A percentile compares a stretch with the other conserved stretches of the same genome.
Conservation (phyloP, 2,329 filamentous ascomycete genomes). For the Trichoderma sp. region DNA sequence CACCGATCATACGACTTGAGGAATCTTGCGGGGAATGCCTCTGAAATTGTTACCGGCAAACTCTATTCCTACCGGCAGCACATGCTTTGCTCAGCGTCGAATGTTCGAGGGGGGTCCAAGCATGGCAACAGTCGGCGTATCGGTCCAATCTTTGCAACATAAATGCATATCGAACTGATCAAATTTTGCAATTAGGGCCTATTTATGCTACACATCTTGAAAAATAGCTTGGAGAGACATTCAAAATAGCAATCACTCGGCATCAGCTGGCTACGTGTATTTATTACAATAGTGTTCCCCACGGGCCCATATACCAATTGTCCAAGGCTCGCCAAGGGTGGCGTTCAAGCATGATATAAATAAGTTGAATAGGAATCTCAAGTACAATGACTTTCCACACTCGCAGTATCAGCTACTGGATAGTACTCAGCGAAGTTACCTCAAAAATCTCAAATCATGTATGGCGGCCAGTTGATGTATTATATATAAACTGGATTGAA, state of each 20-base stretch:
- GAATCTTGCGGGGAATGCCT: not conserved
- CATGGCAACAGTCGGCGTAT: not conserved
- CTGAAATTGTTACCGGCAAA: not conserved
- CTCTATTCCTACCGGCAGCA: not conserved
- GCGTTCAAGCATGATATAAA: not conserved
- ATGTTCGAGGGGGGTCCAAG: not conserved
- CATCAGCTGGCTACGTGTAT: no score
- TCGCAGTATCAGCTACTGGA: not conserved
- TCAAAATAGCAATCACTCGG: not conserved
- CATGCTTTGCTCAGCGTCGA: not conserved
- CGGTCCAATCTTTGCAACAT: not conserved
- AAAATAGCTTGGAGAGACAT: not conserved
- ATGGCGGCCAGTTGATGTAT: not conserved
- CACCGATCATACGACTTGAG: not conserved
- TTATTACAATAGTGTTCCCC: not conserved
- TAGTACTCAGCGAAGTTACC: not conserved
- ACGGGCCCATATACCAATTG: not conserved
- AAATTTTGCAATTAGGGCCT: not conserved
- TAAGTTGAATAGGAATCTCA: not conserved
- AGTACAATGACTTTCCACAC: not conserved
- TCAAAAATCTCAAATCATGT: not conserved
- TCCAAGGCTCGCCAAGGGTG: not conserved
- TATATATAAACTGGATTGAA: not conserved
- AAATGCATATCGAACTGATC: not conserved
- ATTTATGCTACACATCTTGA: no score